Evolutionary conservation across 192 early-diverging fungal species (phyloP), one percentile per base, ranked within the genome.

Genomic region (Mortierella claussenii): DNA sequence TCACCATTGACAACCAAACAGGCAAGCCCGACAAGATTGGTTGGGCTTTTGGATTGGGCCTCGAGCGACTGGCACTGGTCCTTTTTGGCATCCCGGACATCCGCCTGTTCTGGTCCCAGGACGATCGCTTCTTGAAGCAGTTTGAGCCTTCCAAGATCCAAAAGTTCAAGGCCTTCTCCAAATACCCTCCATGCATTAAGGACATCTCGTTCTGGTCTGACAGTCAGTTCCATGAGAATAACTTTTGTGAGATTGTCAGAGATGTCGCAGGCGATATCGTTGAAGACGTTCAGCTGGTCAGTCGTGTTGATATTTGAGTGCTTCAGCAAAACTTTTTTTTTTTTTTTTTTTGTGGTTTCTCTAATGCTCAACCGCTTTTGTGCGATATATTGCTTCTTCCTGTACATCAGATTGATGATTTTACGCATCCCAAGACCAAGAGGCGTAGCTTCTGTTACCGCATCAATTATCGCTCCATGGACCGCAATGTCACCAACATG

Each of bases 1-100:
- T 44, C 34, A 24, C 12, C 21, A 31, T 33, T 50, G 3, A 28
- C 11, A 36, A 63, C 47, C 27, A 51, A 50, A 37, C 32, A 86
- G 91, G 89, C 23, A 82, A 88, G 48, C 24, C 86, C 1, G 88
- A 94, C 49, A 89, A 90, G 43, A 82, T 99, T 56, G 97, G 95
- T 24, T 99, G 97, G 97, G 97, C 97, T 21, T 97, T 97, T 80
- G 97, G 97, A n/a, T 85, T 97, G 61, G 97, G 97, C 12, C 84
- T 99, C 20, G 97, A 99, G 79, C 82, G 97, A 10, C 85, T 99
- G 52, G 95, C 97, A 0, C 95, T 99, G 94, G 93, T 97, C 9
- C 82, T 99, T 60, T 99, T 95, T 83, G 90, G 88, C 60, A 93
- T 99, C 27, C 94, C 94, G 0, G 97, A 99, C 68, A 99, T 99